These are phyloP conservation scores for Thermothielavioides terrestris DNA, from an alignment of 495 filamentous ascomycete species.

Conservation along the genomic window DNA sequence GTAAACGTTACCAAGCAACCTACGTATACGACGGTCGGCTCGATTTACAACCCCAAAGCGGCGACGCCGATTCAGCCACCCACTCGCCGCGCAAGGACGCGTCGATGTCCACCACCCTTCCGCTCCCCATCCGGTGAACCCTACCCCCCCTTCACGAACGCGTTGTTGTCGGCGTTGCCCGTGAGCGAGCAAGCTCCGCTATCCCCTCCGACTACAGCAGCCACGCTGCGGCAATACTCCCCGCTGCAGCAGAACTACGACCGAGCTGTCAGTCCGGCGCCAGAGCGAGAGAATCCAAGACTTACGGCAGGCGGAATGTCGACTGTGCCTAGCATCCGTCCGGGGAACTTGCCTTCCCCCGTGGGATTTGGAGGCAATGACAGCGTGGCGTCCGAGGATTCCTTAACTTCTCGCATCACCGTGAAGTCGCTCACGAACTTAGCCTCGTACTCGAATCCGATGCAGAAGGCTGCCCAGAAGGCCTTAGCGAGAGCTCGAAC, in stretches of 20 bases:
- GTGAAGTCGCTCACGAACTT: constrained; percentile 35
- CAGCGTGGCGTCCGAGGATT: constrained; percentile 17
- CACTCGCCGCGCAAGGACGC: constrained; percentile 34
- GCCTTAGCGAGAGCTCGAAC: constrained; percentile 29
- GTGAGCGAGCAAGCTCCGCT: constrained; percentile 6
- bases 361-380: constrained; percentile 15
- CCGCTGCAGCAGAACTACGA: constrained; percentile 44
- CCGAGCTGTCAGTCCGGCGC: constrained; percentile 31
- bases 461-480: constrained; percentile 36
- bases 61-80: constrained; percentile 35
- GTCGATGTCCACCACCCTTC: constrained; percentile 16
- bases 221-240: constrained; percentile 26
- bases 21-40: constrained; percentile 41
- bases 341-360: constrained; percentile 19
- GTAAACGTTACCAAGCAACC: constrained; percentile 8
- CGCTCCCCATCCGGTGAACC: constrained; percentile 14
- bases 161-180: constrained; percentile 20
- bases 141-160: constrained; percentile 8
- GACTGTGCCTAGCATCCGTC: constrained; percentile 14
- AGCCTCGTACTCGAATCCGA: constrained; percentile 40
- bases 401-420: constrained; percentile 23
- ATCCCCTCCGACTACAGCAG: constrained; percentile 14
- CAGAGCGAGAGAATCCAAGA: neutral
- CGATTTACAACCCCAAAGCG: constrained; percentile 35
- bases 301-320: constrained; percentile 11